Evolutionary conservation across 164 flowering plant species (phyloP).

Genomic region (Amborella trichopoda): DNA sequence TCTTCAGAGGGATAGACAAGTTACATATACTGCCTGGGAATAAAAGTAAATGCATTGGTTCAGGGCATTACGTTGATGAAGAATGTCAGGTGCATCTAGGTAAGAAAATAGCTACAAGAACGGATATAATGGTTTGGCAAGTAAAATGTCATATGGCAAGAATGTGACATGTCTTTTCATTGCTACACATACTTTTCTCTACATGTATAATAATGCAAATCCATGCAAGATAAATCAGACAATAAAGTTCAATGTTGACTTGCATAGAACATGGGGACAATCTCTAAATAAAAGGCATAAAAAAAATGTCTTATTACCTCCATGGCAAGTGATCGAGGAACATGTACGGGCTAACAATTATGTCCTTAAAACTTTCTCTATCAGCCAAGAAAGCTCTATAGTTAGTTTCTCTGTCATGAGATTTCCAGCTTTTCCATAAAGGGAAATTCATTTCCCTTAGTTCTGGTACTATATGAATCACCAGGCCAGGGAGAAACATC

Average conservation of each 20-base stretch:
- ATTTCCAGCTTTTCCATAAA: slow-evolving; percentile 31
- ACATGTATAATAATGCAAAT: neutral
- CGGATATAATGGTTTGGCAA: neutral
- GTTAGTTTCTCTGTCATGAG: slow-evolving; percentile 10
- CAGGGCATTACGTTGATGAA: no score
- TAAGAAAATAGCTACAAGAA: no score
- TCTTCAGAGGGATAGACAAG: no score
- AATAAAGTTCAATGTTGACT: neutral
- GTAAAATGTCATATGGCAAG: neutral
- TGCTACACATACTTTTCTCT: neutral
- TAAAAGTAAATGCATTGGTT: no score
- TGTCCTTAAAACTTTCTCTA: slow-evolving; percentile 55
- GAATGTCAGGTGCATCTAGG: no score
- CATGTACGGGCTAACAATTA: slow-evolving; percentile 63
- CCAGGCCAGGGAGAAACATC: slow-evolving; percentile 60
- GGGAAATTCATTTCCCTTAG: slow-evolving; percentile 13
- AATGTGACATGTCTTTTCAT: neutral
- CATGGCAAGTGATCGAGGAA: slow-evolving; percentile 92
- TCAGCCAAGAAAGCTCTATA: slow-evolving; percentile 50
- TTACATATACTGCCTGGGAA: no score
- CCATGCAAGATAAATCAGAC: neutral
- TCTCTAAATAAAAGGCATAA: neutral
- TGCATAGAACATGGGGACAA: neutral
- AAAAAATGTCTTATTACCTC: slow-evolving; percentile 31
- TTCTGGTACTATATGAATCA: slow-evolving; percentile 54